Percentiles rank a stretch among this genome's conserved stretches.
Conservation (phyloP, 768 basidiomycete species). For the Inosperma sp. region DNA sequence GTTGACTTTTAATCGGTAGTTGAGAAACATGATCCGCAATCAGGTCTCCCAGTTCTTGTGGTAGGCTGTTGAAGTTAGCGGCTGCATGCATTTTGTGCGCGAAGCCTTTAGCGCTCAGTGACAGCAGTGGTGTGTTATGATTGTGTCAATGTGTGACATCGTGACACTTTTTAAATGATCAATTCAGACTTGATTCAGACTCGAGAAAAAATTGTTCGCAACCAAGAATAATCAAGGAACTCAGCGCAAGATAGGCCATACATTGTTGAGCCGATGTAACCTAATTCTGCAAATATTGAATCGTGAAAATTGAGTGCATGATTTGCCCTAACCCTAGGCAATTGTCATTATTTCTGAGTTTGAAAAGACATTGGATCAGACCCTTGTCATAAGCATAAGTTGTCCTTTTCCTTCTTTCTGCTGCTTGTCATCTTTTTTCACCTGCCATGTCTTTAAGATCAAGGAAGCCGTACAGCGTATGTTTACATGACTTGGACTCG, state of each 20-base stretch:
- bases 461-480: slow-evolving; percentile 29
- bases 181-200: too few species aligned
- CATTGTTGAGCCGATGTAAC: neutral
- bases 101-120: too few species aligned
- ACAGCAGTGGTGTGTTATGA: too few species aligned
- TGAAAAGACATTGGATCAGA: neutral
- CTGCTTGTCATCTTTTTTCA: slow-evolving; percentile 8
- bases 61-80: slow-evolving; percentile 10
- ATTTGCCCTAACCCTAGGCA: slow-evolving; percentile 3
- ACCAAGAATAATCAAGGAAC: too few species aligned
- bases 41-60: slow-evolving; percentile 16
- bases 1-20: slow-evolving; percentile 7
- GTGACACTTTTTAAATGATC: too few species aligned
- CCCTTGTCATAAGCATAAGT: too few species aligned
- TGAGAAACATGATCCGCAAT: slow-evolving; percentile 14
- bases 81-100: slow-evolving; percentile 3
- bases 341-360: neutral
- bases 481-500: slow-evolving; percentile 11
- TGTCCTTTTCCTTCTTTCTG: slow-evolving; percentile 12
- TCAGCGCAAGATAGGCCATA: neutral
- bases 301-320: too few species aligned
- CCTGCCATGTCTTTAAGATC: slow-evolving; percentile 21
- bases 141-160: too few species aligned
- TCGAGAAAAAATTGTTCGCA: too few species aligned
- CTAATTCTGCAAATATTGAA: neutral